Evolutionary conservation across 331 rosid genomes (phyloP), one percentile per base, ranked within the genome.

Genomic region (Malus hybrid): DNA sequence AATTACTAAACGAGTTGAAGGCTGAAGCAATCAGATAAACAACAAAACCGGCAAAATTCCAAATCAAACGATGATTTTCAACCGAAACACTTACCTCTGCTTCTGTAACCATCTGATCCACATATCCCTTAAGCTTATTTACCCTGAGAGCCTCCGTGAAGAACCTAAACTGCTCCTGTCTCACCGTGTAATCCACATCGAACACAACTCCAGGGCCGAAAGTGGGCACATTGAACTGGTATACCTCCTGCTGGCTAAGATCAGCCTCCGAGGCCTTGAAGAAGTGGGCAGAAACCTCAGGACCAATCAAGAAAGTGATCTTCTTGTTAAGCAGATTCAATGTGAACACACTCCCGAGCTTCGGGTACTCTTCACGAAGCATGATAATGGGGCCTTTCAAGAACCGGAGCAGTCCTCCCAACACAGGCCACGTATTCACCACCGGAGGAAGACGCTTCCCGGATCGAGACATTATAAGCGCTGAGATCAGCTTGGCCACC

Each of bases 161-260:
- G 87, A 89, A 89, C 61, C 94, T 76, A 36, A 89, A 87, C 83
- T 89, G 98, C 53, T 93, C 98, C 71, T 93, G 97, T 29, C 98
- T 73, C 8, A 93, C 80, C 0, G 95, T 84, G 63, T 93, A 93
- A 70, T 93, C 98, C 70, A 93, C 98, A 75, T 93, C 98, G 57
- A 93, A 93, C 8, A 90, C 98, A 15, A 93, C 98, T 2, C 97
- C 97, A 10, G 96, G 97, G 6, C 98, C 98, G 22, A 90, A 93
- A 77, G 97, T 93, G 0, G 98, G 95, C 44, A 93, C 97, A 80
- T 93, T 93, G 87, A 93, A 93, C 83, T 84, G 93, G 56, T 89
- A 90, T 33, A 93, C 97, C 79, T 90, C 97, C 78, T 93, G 98
- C 77, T 93, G 98, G 80, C 97, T 93, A 29, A 90, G 91, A 77